Conservation (phyloP, 1,284 basidiomycete genomes). For the Ustilago cynodontis region DNA sequence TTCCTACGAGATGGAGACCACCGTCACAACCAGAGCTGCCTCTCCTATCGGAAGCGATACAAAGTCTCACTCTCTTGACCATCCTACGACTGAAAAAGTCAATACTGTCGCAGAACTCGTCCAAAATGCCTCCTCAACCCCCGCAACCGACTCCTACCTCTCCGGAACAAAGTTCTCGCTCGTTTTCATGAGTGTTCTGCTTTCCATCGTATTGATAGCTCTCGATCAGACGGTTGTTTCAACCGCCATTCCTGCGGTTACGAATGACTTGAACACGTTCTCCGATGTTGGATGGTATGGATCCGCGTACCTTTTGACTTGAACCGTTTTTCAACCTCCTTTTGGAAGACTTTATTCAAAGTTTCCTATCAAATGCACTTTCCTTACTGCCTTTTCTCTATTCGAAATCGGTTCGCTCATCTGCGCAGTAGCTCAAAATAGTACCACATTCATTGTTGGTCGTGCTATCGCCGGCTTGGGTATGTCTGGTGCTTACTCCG, state of each 20-base stretch:
- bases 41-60: not conserved
- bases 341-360: conserved; percentile 52
- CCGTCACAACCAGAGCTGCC: not conserved
- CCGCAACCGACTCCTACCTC: not conserved
- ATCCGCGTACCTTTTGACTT: conserved; percentile 57
- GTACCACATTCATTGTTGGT: conserved; percentile 59
- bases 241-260: conserved; percentile 58
- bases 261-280: conserved; percentile 55
- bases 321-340: conserved; percentile 60
- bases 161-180: conserved; percentile 17
- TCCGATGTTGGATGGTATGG: conserved; percentile 60
- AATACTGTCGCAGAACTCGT: no score
- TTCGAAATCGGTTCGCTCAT: conserved; percentile 62
- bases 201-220: conserved; percentile 21
- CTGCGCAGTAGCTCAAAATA: conserved; percentile 54
- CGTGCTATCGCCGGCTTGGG: conserved; percentile 60
- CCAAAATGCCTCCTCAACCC: not conserved
- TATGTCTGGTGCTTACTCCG: conserved; percentile 57
- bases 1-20: not conserved
- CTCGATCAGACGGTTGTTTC: conserved; percentile 59
- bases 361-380: conserved; percentile 59
- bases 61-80: not conserved
- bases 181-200: conserved; percentile 14
- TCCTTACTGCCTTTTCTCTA: conserved; percentile 39
- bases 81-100: no score